Evolutionary conservation across 176 grass and related monocot genomes (phyloP), one percentile per base, ranked within the genome.

Genomic region (Puya raimondii): DNA sequence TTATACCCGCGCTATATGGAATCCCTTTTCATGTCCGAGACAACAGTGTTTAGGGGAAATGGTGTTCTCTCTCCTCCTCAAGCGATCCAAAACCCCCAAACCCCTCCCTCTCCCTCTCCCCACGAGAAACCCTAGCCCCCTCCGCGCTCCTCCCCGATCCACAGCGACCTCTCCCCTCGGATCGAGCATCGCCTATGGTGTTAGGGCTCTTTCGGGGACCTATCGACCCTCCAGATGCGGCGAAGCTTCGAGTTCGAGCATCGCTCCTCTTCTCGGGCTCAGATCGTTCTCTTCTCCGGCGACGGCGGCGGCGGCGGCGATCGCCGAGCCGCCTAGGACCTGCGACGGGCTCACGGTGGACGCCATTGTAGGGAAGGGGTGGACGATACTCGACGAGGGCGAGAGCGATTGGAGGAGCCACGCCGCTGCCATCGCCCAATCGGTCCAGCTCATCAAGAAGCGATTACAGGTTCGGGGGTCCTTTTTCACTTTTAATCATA

Each of bases 351-450:
- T 97, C 61, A 92, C 86, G 69, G 82, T 90, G 11, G 86, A 90
- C 11, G 91, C 79, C 4, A 92, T 97, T 25, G 72, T 66, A 0
- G 63, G 72, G n/a, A 97, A 97, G 77, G 77, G 84, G 70, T 97
- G 93, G 93, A 81, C 86, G 53, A 97, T 97, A 71, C 76, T 92
- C 12, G 86, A 81, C 11, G 89, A 92, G 74, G 48, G 68, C 16
- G 86, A 90, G 70, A 84, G 86, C 84, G 93, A 97, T 65, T 97
- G 93, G 89, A 79, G 93, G 56, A 97, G 93, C 81, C 93, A 97
- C 48, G 86, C 93, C 10, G 84, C 93, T 27, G 86, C 93, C 25
- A 81, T 92, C 48, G 84, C 89, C 16, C 93, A 85, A 71, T 97
- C 93, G 22, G 70, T 97, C 75, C 88, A 80, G 71, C 82, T 97